Evolutionary conservation across 129 eudicot genomes (phyloP), one percentile per base, ranked within the genome.

Genomic region (Saussurea involucrata): DNA sequence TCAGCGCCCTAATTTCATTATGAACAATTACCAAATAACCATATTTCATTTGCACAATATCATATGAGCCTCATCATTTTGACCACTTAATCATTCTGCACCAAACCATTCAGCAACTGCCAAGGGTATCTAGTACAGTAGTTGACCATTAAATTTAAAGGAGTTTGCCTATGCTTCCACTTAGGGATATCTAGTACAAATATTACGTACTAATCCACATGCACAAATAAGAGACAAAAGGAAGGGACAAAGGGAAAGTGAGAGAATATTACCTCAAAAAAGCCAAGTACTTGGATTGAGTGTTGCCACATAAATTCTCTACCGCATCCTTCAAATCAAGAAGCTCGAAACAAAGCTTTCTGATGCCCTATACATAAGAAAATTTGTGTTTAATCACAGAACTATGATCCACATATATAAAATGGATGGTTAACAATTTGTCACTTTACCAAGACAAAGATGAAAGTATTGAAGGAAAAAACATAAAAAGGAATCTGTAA

Each of bases 251-350:
- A 24, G 28, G 61, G 24, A 74, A n/a, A n/a, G 2, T 25, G 49
- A 29, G 24, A 2, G 60, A 29, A 24, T 5, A 72, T 72, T 85
- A 95, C 99, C 96, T 92, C 77, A 95, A 75, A 81, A 95, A 91
- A 57, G 97, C 97, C 80, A 85, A 83, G 86, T 86, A 88, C 74
- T 95, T 95, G 76, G 96, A 84, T 70, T 80, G 91, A 21, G 90
- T 88, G 83, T 95, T 95, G 60, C 99, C 97, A 76, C 96, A 92
- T 82, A 95, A 78, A 83, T 95, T 88, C 79, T 95, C 99, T 46
- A 92, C 99, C 3, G 99, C 93, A 68, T 95, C 99, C 84, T 95
- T 95, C 80, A 95, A 82, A 87, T 95, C 97, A 90, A 95, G 82
- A 78, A 95, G 96, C 94, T 95, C 97, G 75, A 90, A 92, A 65